Evolutionary conservation across 352 stramenopile genomes (phyloP).

Genomic region (Phytophthora lateralis): DNA sequence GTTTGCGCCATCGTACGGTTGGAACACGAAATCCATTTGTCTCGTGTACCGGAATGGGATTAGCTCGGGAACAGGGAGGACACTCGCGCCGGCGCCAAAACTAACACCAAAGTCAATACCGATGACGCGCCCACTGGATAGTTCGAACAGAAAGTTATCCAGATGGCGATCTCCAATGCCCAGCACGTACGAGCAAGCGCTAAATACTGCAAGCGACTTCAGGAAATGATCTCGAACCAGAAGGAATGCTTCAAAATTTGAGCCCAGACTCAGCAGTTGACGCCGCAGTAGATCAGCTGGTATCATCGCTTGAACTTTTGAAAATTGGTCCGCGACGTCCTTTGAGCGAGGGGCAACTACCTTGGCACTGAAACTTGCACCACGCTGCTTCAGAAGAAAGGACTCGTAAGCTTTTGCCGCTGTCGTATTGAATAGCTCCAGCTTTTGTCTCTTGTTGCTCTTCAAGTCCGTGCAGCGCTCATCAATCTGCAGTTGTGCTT

Average conservation of each 20-base stretch:
- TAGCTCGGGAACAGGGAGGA: conserved; percentile 88
- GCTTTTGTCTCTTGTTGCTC: conserved; percentile 73
- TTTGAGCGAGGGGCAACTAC: conserved; percentile 53
- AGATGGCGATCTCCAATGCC: conserved; percentile 92
- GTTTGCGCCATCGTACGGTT: conserved; percentile 70
- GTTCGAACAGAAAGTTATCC: conserved; percentile 92
- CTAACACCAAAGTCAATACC: conserved; percentile 93
- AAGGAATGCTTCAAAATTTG: conserved; percentile 84
- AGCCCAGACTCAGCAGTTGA: conserved; percentile 73
- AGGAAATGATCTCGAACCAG: conserved; percentile 84
- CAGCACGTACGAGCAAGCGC: conserved; percentile 86
- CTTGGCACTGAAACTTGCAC: conserved; percentile 71
- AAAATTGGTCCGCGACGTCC: conserved; percentile 62
- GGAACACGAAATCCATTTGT: conserved; percentile 75
- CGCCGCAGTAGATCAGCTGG: conserved; percentile 77
- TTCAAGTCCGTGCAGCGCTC: conserved; percentile 56
- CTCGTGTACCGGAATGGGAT: conserved; percentile 91
- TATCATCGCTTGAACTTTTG: conserved; percentile 66
- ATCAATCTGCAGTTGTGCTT: conserved; percentile 72
- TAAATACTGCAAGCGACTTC: conserved; percentile 85
- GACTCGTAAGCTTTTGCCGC: conserved; percentile 74
- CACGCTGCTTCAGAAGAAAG: conserved; percentile 77
- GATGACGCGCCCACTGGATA: conserved; percentile 73
- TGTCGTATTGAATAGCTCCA: conserved; percentile 80
- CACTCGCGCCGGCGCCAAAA: conserved; percentile 86